Conservation (phyloP, 2,329 filamentous ascomycete species). For the Huntiella moniliformis region DNA sequence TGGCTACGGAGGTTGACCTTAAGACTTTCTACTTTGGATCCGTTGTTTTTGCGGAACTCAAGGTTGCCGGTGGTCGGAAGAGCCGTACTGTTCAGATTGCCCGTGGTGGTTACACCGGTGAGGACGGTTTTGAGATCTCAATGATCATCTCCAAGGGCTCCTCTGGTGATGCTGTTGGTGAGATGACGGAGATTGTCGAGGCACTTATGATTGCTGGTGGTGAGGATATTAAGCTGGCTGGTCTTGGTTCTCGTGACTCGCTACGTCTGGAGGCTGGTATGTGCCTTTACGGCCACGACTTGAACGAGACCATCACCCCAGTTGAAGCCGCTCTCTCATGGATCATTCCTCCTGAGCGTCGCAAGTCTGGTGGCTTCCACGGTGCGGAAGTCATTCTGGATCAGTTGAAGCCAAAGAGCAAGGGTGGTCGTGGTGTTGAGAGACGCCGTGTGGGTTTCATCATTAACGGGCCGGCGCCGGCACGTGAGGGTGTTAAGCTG, state of each 20-base stretch:
- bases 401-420: slow-evolving; percentile 55
- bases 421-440: slow-evolving; percentile 50
- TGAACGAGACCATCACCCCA: slow-evolving; percentile 55
- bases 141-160: slow-evolving; percentile 35
- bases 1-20: slow-evolving; percentile 39
- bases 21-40: slow-evolving; percentile 66
- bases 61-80: slow-evolving; percentile 31
- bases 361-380: slow-evolving; percentile 54
- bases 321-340: slow-evolving; percentile 44
- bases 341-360: slow-evolving; percentile 69
- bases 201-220: slow-evolving; percentile 48
- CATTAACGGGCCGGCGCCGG: slow-evolving; percentile 61
- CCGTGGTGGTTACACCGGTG: slow-evolving; percentile 86
- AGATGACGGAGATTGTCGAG: slow-evolving; percentile 37
- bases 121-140: slow-evolving; percentile 95
- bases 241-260: slow-evolving; percentile 78
- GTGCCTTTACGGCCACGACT: slow-evolving; percentile 98
- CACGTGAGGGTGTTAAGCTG: slow-evolving; percentile 73
- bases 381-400: slow-evolving; percentile 59
- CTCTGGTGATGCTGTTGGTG: slow-evolving; percentile 37
- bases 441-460: slow-evolving; percentile 65
- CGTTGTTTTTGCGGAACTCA: slow-evolving; percentile 46
- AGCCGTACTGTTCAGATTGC: slow-evolving; percentile 42
- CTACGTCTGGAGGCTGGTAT: slow-evolving; percentile 90
- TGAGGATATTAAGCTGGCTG: slow-evolving; percentile 54